Base-by-base conservation (phyloP, 352 stramenopile species). In the Phytophthora kernoviae region DNA sequence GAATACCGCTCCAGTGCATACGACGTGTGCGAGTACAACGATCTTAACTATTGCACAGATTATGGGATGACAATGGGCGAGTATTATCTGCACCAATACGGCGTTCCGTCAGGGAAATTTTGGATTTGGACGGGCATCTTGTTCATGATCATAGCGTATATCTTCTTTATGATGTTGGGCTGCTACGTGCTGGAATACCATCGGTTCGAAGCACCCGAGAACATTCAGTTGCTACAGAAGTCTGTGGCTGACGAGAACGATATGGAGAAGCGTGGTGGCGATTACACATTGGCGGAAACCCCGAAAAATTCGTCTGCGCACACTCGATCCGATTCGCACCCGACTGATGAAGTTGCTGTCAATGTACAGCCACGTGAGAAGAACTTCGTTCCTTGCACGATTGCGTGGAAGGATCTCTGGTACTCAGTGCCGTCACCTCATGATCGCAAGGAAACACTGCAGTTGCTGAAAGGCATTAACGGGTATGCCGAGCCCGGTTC, bases 381-480 rank as follows among this genome's bases (percentile, higher is more conserved):
- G 44, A 62, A 70, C 30, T 63, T 70, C 26, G 62, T 62, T 2
- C 72, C 69, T 4, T 58, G 58, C 8, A 72, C 63, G 12, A 45
- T 81, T 7, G 68, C 63, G 5, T 77, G 70, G 41, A 59, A 67
- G 21, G 53, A 80, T 14, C 24, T 80, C 17, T 75, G 63, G 62
- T 80, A 80, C 42, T 54, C 58, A 0, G 73, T 81, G 2, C 48
- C 65, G 8, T 39, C 51, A n/a, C 69, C 73, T 0, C 61, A 56
- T 24, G 67, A 76, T 33, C 64, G 42, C 4, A 63, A 68, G 24
- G 53, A 59, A 14, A 52, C 44, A 5, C 21, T 73, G 12, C 48
- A 73, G 36, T 62, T 97, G 39, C 58, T 97, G 8, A 90, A 91
- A 39, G 78, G 73, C 24, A 73, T 96, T 11, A 77, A 40, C 50